These are phyloP conservation scores for Candida qinlingensis DNA, from an alignment of 805 yeast species.

Conservation along the genomic window DNA sequence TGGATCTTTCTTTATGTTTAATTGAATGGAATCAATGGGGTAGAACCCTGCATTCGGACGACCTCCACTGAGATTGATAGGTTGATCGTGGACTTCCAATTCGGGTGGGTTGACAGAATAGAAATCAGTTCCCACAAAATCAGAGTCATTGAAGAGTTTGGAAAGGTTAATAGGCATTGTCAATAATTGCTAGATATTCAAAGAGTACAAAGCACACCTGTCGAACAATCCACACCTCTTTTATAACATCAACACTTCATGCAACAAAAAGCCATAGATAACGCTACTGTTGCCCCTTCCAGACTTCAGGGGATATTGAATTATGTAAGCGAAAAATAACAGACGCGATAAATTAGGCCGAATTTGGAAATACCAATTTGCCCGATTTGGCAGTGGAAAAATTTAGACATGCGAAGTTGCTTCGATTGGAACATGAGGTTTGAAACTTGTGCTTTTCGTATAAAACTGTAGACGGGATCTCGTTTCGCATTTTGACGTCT, in stretches of 20 bases:
- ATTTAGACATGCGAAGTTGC: background rate
- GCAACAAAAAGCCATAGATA: background rate
- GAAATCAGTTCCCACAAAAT: slow-evolving; percentile 1
- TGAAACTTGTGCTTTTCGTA: background rate
- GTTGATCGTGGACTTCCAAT: slow-evolving; percentile 35
- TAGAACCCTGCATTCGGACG: slow-evolving; percentile 57
- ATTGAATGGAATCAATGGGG: slow-evolving; percentile 48
- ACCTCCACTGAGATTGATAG: slow-evolving; percentile 54
- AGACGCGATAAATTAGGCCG: slow-evolving; percentile 2
- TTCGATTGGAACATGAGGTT: background rate
- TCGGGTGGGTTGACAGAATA: slow-evolving; percentile 12
- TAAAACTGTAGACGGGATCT: background rate
- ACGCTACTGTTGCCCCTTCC: background rate
- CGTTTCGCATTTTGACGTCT: background rate
- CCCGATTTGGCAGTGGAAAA: background rate
- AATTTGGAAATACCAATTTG: background rate
- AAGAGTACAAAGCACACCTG: background rate
- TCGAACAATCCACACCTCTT: too few relatives aligned
- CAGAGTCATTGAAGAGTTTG: background rate
- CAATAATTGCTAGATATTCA: background rate
- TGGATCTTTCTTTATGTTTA: slow-evolving; percentile 34
- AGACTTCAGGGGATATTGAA: background rate
- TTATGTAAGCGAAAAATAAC: too few relatives aligned
- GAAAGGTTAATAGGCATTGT: slow-evolving; percentile 1
- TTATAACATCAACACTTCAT: too few relatives aligned